Conservation (phyloP, 1,284 basidiomycete genomes). For the Heterobasidion occidentale region DNA sequence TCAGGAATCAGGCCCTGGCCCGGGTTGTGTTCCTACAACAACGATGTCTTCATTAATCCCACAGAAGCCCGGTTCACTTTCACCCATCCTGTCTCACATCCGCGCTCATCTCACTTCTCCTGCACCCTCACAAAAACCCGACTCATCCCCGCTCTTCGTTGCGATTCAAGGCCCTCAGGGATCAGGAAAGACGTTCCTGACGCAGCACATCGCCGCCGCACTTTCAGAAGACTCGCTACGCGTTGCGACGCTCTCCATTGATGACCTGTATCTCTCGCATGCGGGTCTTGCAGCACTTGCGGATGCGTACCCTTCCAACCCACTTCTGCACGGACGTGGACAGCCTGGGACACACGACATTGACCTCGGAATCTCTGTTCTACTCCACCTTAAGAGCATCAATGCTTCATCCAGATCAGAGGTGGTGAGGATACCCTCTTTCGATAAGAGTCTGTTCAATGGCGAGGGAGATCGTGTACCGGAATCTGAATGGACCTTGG, state of each 20-base stretch:
- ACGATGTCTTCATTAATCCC: background rate
- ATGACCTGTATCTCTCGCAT: conserved; percentile 82
- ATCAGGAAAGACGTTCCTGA: conserved; percentile 73
- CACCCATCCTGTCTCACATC: conserved; percentile 24
- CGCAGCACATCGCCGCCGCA: conserved; percentile 41
- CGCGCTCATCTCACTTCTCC: conserved; percentile 36
- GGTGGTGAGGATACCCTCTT: conserved; percentile 61
- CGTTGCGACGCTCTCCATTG: conserved; percentile 69
- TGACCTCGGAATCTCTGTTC: conserved; percentile 44
- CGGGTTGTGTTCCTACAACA: background rate
- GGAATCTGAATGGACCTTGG: conserved; percentile 27
- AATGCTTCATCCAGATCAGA: conserved; percentile 19
- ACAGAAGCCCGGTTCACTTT: background rate
- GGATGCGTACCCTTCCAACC: conserved; percentile 45
- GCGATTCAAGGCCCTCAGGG: conserved; percentile 86
- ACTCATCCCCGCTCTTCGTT: conserved; percentile 52
- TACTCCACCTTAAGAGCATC: conserved; percentile 43
- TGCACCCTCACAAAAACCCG: conserved; percentile 19
- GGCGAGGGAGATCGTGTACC: conserved; percentile 80
- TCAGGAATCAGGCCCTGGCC: background rate
- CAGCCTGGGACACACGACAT: conserved; percentile 88
- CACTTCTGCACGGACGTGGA: conserved; percentile 69
- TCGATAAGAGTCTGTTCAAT: conserved; percentile 76
- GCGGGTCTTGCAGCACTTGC: conserved; percentile 48
- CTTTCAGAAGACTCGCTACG: conserved; percentile 41